Base-by-base conservation (phyloP, 108 stramenopile genomes). In the Epithemia pelagica region DNA sequence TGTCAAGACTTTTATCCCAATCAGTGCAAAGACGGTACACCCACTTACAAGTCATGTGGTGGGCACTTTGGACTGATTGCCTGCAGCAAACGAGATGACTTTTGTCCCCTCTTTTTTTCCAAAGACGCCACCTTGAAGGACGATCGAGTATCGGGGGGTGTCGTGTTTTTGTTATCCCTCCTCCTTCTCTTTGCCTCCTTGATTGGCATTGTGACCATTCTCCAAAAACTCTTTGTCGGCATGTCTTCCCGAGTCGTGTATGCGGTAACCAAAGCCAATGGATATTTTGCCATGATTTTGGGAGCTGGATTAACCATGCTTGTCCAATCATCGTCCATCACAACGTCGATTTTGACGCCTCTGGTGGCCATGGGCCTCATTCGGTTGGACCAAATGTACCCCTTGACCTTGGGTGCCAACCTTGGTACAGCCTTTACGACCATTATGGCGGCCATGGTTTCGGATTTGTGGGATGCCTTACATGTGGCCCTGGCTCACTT, bases 371-470 rank as follows among this genome's bases (percentile, higher is more conserved):
- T 94, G 37, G 89, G 82, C 57, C 78, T 73, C 10, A 74, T 94
- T 52, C 78, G 75, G 0, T 68, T 94, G 20, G 79, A 86, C 58
- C 83, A 79, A 66, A 94, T 94, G 93, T 72, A 75, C 62, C 93
- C 93, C 23, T 70, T 94, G 54, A 90, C 90, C 33, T 82, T 94
- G 21, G 93, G 93, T 29, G 90, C 93, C 59, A 94, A 94, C 71
- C 88, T 94, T 62, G 93, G 93, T 52, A 91, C 93, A 0, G 87
- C 90, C 32, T 64, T 88, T 33, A 90, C 93, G 32, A 86, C 75
- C 25, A 64, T 94, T 23, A 52, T 90, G 59, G 84, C 92, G 51
- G 74, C 88, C 61, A 32, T 87, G 65, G 86, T 87, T 31, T 73
- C 80, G 27, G 83, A 77, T 71, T 70, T 15, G 37, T 64, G 75